These are phyloP conservation scores for Xerocomus subilludens DNA, from an alignment of 1,284 basidiomycete genomes.

Conservation along the genomic window DNA sequence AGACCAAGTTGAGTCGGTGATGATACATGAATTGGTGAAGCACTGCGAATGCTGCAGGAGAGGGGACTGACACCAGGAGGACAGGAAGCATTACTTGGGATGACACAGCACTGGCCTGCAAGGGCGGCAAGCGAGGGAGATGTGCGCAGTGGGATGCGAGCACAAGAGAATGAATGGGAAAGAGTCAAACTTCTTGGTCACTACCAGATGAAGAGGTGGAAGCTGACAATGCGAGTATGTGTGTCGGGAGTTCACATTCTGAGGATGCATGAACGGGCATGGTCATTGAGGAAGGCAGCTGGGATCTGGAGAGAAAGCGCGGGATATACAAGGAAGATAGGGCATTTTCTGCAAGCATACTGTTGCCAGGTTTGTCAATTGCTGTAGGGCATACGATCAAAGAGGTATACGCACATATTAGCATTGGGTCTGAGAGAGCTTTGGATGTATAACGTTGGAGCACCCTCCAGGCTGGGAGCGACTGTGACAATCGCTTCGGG, in stretches of 20 bases:
- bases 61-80: conserved; percentile 73
- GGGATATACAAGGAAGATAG: conserved; percentile 64
- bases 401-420: conserved; percentile 59
- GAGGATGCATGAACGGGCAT: conserved; percentile 53
- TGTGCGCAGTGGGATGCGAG: conserved; percentile 70
- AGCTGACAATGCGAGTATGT: conserved; percentile 64
- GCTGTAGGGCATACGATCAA: conserved; percentile 16
- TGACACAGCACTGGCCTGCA: conserved; percentile 50
- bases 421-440: conserved; percentile 63
- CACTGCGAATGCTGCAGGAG: conserved; percentile 71
- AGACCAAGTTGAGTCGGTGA: too few species aligned
- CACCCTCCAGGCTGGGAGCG: conserved; percentile 66
- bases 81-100: conserved; percentile 65
- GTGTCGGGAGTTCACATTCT: conserved; percentile 71
- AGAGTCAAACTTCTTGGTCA: too few species aligned
- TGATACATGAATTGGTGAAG: conserved; percentile 75
- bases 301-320: conserved; percentile 59
- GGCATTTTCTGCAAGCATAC: conserved; percentile 65
- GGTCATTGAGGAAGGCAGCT: too few species aligned
- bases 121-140: conserved; percentile 64
- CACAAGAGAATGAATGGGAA: conserved; percentile 68
- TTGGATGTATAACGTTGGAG: conserved; percentile 71
- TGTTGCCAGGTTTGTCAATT: conserved; percentile 45
- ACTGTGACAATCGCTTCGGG: conserved; percentile 63
- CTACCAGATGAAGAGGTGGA: conserved; percentile 54